phyloP scores from a whole-genome alignment of 805 yeast species.

The Ascoidea asiatica region DNA sequence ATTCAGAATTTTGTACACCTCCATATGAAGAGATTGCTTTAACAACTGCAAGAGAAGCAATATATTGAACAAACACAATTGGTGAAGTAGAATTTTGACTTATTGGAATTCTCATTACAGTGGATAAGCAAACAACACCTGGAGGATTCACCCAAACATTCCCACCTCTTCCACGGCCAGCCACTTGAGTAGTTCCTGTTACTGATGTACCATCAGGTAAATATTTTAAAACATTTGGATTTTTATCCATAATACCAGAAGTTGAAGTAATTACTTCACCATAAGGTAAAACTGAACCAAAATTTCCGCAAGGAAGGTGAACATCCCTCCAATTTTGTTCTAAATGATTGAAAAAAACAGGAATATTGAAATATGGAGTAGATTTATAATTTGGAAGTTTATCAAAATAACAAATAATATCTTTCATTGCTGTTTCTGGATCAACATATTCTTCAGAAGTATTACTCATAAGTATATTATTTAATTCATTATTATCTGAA shows the following conservation, averaged over 20 bases:
- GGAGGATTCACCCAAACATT: conserved; percentile 91
- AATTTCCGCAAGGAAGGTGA: conserved; percentile 15
- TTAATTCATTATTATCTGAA: conserved; percentile 2
- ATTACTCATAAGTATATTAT: conserved; percentile 11
- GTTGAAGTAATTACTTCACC: conserved; percentile 91
- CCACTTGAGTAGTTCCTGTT: conserved; percentile 71
- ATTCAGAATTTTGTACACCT: conserved; percentile 22
- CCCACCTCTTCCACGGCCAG: conserved; percentile 92
- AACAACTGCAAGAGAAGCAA: conserved; percentile 71
- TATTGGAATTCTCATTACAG: conserved; percentile 48
- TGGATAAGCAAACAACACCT: conserved; percentile 80
- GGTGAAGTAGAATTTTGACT: conserved; percentile 31
- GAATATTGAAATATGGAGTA: conserved; percentile 66
- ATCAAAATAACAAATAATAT: conserved; percentile 31
- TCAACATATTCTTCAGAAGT: conserved; percentile 31
- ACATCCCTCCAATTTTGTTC: conserved; percentile 18
- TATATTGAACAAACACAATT: conserved; percentile 76
- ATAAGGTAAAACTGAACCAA: conserved; percentile 59
- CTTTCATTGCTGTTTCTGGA: conserved; percentile 41
- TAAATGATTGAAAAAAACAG: conserved; percentile 35
- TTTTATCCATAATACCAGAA: conserved; percentile 60
- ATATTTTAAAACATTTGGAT: conserved; percentile 38
- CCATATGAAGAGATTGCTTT: conserved; percentile 60
- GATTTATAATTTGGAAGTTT: conserved; percentile 32
- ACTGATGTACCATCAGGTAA: conserved; percentile 59